phyloP scores from a whole-genome alignment of 2,329 filamentous ascomycete species.

The Fusarium sp. region DNA sequence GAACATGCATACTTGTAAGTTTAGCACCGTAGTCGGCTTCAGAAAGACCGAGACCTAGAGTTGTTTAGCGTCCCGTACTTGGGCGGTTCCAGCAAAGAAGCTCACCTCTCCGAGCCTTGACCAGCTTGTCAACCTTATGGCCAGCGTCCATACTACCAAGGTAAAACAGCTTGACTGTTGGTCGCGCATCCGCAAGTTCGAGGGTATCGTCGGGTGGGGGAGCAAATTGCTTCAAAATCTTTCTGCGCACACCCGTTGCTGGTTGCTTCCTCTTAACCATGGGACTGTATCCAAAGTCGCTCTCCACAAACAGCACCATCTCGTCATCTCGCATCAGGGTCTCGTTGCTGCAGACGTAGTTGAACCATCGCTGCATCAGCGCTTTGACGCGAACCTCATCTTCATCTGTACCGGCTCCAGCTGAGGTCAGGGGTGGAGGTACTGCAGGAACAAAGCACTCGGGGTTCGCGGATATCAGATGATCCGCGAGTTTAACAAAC shows the following conservation, averaged over 20 bases:
- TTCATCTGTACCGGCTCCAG: slow-evolving; percentile 94
- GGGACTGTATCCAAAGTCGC: slow-evolving; percentile 97
- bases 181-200: slow-evolving; percentile 88
- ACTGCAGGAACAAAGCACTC: slow-evolving; percentile 95
- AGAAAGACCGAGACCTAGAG: slow-evolving; percentile 83
- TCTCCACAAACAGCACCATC: slow-evolving; percentile 98
- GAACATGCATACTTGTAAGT: slow-evolving; percentile 83
- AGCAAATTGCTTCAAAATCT: slow-evolving; percentile 97
- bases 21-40: slow-evolving; percentile 96
- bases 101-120: slow-evolving; percentile 88
- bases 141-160: slow-evolving; percentile 95
- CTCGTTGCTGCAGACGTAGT: slow-evolving; percentile 90
- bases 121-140: slow-evolving; percentile 93
- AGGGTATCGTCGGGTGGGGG: slow-evolving; percentile 97
- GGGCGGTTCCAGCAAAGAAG: not conserved
- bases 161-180: slow-evolving; percentile 94
- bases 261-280: slow-evolving; percentile 96
- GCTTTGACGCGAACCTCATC: slow-evolving; percentile 91
- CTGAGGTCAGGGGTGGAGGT: slow-evolving; percentile 91
- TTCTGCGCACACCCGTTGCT: slow-evolving; percentile 91
- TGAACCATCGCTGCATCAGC: slow-evolving; percentile 93
- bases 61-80: slow-evolving; percentile 33
- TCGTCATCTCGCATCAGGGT: slow-evolving; percentile 95
- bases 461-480: slow-evolving; percentile 96
- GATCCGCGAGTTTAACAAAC: slow-evolving; percentile 94